Evolutionary conservation across 345 rosid species (phyloP), one percentile per base, ranked within the genome.

Genomic region (Anastatica hierochuntica): DNA sequence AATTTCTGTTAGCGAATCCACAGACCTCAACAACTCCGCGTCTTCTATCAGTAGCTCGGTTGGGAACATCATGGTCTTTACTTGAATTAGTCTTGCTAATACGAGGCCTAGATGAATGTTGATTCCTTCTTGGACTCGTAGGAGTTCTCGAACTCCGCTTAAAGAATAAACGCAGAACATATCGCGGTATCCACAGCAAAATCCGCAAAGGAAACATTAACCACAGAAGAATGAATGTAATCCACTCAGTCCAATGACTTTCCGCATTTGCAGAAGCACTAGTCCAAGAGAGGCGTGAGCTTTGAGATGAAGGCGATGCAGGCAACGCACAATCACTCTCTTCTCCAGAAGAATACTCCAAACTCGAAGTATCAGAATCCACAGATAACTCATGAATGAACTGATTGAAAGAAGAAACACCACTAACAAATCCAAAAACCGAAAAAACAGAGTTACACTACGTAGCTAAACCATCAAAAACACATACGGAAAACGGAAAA

Each of bases 11-110:
- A n/a, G 40, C 4, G 13, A 36, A 51, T 57, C 54, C 5, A 75
- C 62, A 72, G 61, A 86, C 98, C 98, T 92, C 98, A 66, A 92
- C 66, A 62, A 88, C 90, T 56, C 98, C 98, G 11, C 98, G 95
- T 68, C 98, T 85, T 77, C 79, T 72, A 61, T 85, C 98, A 27
- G 84, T 88, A 46, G 94, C 49, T 33, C 82, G 78, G 55, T 79
- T 85, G 56, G 90, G 78, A 50, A 79, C 72, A 69, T 81, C 75
- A 67, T 79, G 76, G 53, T 92, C 82, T 71, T 75, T 92, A 16
- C 61, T 59, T 30, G 75, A 42, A 39, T 71, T 74, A 17, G 48
- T 50, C 67, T 63, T 88, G 57, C 64, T 80, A 20, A 76, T 1
- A 37, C 77, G 59, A 53, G 44, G 26, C 30, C 69, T 61, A 24